Conservation (phyloP, 2,329 filamentous ascomycete genomes). For the Tolypocladium endophyticum region DNA sequence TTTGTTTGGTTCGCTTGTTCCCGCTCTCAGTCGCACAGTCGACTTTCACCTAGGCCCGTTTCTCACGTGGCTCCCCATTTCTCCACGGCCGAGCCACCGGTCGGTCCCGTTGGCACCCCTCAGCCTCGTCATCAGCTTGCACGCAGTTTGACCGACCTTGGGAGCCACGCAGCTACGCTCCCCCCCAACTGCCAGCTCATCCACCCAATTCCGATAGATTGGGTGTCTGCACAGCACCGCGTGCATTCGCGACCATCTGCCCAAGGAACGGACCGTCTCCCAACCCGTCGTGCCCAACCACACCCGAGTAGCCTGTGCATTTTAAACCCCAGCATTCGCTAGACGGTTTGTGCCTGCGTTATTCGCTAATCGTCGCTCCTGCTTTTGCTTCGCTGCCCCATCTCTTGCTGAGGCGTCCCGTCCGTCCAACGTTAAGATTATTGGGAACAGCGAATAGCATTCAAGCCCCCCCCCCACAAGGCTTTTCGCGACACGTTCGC, state of each 20-base stretch:
- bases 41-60: neutral
- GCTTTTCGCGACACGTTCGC: conserved; percentile 11
- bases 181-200: conserved; percentile 49
- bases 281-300: conserved; percentile 35
- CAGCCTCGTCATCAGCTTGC: conserved; percentile 39
- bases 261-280: conserved; percentile 25
- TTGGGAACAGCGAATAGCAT: conserved; percentile 11
- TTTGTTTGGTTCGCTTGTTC: conserved; percentile 11
- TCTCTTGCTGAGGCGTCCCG: conserved; percentile 5
- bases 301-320: conserved; percentile 21
- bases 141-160: conserved; percentile 47
- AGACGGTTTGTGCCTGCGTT: conserved; percentile 11
- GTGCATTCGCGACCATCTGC: conserved; percentile 30
- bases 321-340: conserved; percentile 19
- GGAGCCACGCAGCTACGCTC: conserved; percentile 37
- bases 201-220: conserved; percentile 49
- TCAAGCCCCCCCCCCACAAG: conserved; percentile 10
- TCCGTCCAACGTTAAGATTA: conserved; percentile 7
- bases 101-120: conserved; percentile 17
- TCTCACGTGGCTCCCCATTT: conserved; percentile 34
- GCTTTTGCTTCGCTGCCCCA: conserved; percentile 4
- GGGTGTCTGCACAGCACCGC: conserved; percentile 32
- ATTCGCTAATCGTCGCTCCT: conserved; percentile 11
- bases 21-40: conserved; percentile 4
- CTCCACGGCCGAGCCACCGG: conserved; percentile 20